phyloP scores from a whole-genome alignment of 441 rosid species.

The Pelargonium hybrid region DNA sequence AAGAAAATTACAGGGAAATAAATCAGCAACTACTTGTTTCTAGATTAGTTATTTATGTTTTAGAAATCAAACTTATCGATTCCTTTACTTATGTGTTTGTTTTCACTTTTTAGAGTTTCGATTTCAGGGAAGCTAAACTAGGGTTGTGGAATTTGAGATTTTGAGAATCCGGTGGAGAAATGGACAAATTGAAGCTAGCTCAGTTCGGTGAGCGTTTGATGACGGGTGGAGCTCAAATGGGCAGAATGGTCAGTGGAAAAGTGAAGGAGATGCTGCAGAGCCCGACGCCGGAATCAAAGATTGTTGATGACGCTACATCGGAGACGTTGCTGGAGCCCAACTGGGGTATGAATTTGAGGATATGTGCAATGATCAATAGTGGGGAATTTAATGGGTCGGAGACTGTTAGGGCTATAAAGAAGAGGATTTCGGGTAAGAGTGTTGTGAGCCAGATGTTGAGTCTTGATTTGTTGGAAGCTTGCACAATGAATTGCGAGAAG shows the following conservation, averaged over 20 bases:
- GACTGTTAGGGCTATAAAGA: constrained; percentile 56
- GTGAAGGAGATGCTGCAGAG: constrained; percentile 72
- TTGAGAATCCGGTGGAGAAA: constrained; percentile 16
- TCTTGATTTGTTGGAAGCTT: constrained; percentile 70
- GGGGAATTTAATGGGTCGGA: constrained; percentile 55
- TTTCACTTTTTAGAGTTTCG: background rate
- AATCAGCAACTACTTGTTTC: too few relatives aligned
- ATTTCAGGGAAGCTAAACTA: constrained; percentile 15
- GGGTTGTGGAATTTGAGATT: constrained; percentile 19
- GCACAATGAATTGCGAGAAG: constrained; percentile 72
- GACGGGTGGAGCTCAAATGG: constrained; percentile 73
- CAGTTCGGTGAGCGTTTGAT: constrained; percentile 69
- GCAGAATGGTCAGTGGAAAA: constrained; percentile 61
- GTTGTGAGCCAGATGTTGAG: constrained; percentile 49
- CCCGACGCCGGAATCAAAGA: constrained; percentile 62
- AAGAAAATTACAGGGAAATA: too few relatives aligned
- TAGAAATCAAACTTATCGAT: too few relatives aligned
- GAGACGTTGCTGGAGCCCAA: constrained; percentile 63
- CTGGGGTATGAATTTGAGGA: constrained; percentile 87
- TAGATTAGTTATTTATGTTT: too few relatives aligned
- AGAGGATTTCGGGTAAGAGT: constrained; percentile 51
- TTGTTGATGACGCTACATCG: constrained; percentile 75
- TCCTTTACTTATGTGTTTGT: background rate
- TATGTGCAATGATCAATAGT: constrained; percentile 67
- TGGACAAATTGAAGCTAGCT: constrained; percentile 60